phyloP scores from a whole-genome alignment of 1,139 yeast genomes.

The Scheffersomyces segobiensis region DNA sequence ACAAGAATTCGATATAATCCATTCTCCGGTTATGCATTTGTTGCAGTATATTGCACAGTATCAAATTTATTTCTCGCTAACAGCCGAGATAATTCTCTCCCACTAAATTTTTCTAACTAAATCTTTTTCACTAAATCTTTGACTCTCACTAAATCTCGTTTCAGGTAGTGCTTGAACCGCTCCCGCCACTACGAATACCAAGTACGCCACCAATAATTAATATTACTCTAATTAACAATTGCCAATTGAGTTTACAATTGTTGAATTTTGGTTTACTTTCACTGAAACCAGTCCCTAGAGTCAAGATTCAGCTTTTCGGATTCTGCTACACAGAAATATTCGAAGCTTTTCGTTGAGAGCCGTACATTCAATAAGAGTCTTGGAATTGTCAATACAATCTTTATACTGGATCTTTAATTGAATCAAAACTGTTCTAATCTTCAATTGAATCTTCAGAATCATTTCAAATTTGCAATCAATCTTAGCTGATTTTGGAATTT shows the following conservation, averaged over 20 bases:
- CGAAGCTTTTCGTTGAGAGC: neutral
- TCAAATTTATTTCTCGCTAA: neutral
- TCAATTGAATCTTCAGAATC: neutral
- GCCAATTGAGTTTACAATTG: neutral
- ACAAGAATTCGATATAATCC: no score
- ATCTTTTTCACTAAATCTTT: neutral
- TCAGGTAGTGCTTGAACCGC: neutral
- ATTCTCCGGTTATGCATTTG: no score
- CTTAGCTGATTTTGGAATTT: neutral
- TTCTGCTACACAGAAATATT: neutral
- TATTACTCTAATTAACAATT: neutral
- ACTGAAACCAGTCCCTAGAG: neutral
- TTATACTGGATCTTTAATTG: neutral
- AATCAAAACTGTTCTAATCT: neutral
- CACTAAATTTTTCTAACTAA: neutral
- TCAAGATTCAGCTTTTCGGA: neutral
- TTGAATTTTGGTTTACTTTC: neutral
- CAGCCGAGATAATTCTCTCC: no score
- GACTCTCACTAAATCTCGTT: neutral
- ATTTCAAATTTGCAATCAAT: no score
- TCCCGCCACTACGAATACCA: neutral
- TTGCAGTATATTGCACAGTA: neutral
- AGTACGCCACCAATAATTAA: neutral
- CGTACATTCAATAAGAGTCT: neutral
- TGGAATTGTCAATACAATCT: neutral